Conservation (phyloP, 768 basidiomycete species). For the Kwoniella sp. region DNA sequence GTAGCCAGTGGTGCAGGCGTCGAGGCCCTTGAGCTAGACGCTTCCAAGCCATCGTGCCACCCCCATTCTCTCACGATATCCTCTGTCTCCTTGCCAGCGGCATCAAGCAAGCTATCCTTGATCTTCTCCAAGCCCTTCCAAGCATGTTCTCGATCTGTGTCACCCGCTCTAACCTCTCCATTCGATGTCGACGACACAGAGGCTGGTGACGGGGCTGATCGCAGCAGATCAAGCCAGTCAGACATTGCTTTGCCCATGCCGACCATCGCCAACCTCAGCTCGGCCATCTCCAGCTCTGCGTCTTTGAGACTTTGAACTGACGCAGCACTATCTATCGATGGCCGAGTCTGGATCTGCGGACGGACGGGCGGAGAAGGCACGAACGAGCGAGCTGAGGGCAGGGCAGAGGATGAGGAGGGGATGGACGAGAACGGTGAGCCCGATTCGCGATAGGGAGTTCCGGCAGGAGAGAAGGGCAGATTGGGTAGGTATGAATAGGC, state of each 20-base stretch:
- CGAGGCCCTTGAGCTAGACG: slow-evolving; percentile 26
- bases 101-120: slow-evolving; percentile 45
- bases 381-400: slow-evolving; percentile 22
- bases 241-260: slow-evolving; percentile 55
- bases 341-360: slow-evolving; percentile 17
- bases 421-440: slow-evolving; percentile 35
- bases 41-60: slow-evolving; percentile 48
- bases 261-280: slow-evolving; percentile 51
- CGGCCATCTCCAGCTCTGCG: slow-evolving; percentile 52
- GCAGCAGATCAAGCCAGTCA: slow-evolving; percentile 40
- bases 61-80: slow-evolving; percentile 48
- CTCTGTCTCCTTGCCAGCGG: slow-evolving; percentile 42
- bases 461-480: slow-evolving; percentile 43
- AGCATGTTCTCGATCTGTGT: slow-evolving; percentile 16
- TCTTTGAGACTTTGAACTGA: slow-evolving; percentile 38
- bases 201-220: not conserved
- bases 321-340: slow-evolving; percentile 18
- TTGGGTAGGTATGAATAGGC: slow-evolving; percentile 57
- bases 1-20: slow-evolving; percentile 25
- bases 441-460: slow-evolving; percentile 25
- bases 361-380: slow-evolving; percentile 14
- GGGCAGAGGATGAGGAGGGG: slow-evolving; percentile 28
- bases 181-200: not conserved
- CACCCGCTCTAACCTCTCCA: no score
- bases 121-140: slow-evolving; percentile 46